Percentiles rank a stretch among this genome's conserved stretches.
Conservation (phyloP, 441 rosid species). For the Jatropha podagrica region DNA sequence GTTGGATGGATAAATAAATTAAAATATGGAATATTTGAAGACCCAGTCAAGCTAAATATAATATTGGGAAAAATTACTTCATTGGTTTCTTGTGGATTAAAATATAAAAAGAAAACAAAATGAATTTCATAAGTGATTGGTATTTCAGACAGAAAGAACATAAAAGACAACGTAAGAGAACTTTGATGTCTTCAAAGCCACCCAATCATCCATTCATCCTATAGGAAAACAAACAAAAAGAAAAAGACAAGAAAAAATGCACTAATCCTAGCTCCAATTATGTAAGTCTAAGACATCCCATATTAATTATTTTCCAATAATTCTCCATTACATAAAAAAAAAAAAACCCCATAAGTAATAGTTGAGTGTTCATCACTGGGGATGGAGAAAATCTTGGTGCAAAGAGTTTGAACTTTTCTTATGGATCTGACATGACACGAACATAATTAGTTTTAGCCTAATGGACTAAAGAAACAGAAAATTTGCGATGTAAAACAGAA, state of each 20-base stretch:
- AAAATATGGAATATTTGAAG: neutral
- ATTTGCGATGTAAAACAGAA: no score
- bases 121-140: neutral
- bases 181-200: slow-evolving; percentile 8
- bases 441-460: no score
- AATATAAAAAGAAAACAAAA: neutral
- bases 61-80: neutral
- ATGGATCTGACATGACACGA: no score
- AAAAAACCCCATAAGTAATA: no score
- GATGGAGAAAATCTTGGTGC: no score
- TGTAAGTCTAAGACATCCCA: neutral
- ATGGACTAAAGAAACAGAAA: no score
- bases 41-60: neutral
- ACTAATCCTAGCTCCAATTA: neutral
- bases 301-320: neutral
- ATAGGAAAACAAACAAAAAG: neutral
- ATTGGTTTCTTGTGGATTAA: neutral
- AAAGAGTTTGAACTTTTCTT: no score
- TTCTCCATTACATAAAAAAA: no score
- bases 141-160: neutral
- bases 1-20: neutral
- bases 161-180: neutral
- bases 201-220: neutral
- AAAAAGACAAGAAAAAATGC: neutral
- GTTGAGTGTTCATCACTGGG: no score